These are phyloP conservation scores for Colletotrichum coccodes DNA, from an alignment of 2,329 filamentous ascomycete species.

Conservation along the genomic window DNA sequence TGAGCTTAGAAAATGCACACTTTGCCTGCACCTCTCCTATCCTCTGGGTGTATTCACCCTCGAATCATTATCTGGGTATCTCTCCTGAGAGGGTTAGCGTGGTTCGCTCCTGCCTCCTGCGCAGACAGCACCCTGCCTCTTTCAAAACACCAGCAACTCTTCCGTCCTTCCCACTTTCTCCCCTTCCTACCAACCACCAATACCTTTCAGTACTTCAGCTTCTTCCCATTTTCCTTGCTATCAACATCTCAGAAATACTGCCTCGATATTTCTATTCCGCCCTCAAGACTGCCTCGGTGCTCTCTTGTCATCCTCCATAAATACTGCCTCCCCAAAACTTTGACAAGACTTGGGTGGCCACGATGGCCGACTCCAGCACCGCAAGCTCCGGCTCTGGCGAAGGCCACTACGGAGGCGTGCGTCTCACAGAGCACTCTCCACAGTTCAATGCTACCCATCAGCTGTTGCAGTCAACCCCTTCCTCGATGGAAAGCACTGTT, in stretches of 20 bases:
- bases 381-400: slow-evolving; percentile 11
- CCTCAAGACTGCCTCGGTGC: background rate
- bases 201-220: background rate
- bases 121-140: slow-evolving; percentile 3
- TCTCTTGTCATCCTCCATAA: background rate
- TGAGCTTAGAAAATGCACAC: background rate
- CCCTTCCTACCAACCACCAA: background rate
- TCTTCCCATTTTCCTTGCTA: background rate
- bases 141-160: background rate
- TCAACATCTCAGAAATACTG: background rate
- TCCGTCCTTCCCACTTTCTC: background rate
- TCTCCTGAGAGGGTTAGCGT: slow-evolving; percentile 1
- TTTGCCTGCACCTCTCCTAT: background rate
- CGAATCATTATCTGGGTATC: background rate
- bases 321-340: background rate
- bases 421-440: slow-evolving; percentile 27
- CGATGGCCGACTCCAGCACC: slow-evolving; percentile 10
- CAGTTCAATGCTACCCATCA: background rate
- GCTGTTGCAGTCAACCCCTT: slow-evolving; percentile 3
- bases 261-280: background rate
- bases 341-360: background rate
- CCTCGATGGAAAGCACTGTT: slow-evolving; percentile 14
- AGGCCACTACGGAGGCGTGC: slow-evolving; percentile 14
- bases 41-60: background rate
- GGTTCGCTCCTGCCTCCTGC: background rate